phyloP scores from a whole-genome alignment of 192 early-diverging fungal species.

The Coemansia sp. region DNA sequence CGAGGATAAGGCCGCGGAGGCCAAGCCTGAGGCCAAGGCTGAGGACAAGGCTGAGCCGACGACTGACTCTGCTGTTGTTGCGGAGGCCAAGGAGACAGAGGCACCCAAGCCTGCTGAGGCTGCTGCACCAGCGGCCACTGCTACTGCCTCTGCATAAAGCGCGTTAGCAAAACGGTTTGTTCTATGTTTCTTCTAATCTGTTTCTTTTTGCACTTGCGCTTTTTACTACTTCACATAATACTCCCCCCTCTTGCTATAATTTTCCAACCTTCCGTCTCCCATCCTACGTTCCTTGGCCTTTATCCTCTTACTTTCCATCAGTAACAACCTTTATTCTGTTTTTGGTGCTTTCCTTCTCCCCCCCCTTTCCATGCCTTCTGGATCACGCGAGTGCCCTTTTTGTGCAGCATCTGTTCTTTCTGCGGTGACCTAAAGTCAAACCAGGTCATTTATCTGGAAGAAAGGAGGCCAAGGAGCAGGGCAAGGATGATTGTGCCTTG shows the following conservation, averaged over 20 bases:
- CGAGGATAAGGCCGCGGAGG: conserved; percentile 19
- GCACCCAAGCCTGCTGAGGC: conserved; percentile 26
- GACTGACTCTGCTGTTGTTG: conserved; percentile 36
- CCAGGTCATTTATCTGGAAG: background rate
- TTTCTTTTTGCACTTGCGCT: conserved; percentile 17
- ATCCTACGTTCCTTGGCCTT: conserved; percentile 2
- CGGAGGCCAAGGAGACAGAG: conserved; percentile 16
- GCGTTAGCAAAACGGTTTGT: background rate
- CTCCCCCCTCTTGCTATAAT: conserved; percentile 10
- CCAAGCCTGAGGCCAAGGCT: conserved; percentile 14
- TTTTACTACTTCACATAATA: background rate
- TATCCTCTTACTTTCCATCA: conserved; percentile 8
- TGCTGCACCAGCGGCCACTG: conserved; percentile 29
- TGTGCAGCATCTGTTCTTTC: no score
- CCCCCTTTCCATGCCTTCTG: background rate
- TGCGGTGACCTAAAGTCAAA: no score
- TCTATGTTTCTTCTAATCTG: conserved; percentile 8
- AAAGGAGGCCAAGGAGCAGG: background rate
- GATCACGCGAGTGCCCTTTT: background rate
- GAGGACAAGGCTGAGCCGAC: conserved; percentile 33
- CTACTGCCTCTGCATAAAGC: conserved; percentile 48
- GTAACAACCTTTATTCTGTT: conserved; percentile 7
- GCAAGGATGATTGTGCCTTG: background rate
- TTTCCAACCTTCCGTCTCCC: conserved; percentile 5
- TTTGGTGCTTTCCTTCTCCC: conserved; percentile 1